Evolutionary conservation across 768 basidiomycete species (phyloP), one percentile per base, ranked within the genome.

Genomic region (Floccularia luteovirens): DNA sequence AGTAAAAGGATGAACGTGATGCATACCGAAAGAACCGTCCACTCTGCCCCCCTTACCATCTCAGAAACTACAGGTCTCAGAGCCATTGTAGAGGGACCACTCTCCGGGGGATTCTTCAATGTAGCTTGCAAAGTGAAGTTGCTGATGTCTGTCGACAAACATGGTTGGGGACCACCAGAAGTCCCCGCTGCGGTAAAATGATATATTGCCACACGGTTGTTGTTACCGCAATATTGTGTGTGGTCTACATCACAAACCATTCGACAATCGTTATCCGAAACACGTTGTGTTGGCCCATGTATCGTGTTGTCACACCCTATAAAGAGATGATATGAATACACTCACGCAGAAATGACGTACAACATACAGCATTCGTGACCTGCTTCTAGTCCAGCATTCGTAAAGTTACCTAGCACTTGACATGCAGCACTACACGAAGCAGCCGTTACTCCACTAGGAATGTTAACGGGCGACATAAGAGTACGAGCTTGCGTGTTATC

Each of bases 391-490:
- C 74, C 74, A 0, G 72, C 71, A 25, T 59, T 50, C 4, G 53
- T 24, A 49, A 66, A 72, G 13, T 55, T 57, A 16, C 58, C 59
- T 5, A 66, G 59, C 22, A 61, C 61, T 32, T 64, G 56, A 45
- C 74, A 75, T 1, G 70, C 69, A 12, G 66, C 51, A 2, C 66
- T 70, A 47, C 74, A 77, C 1, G 67, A 68, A 49, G 69, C 69
- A 10, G 68, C 63, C 3, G 70, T 71, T 17, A 73, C 69, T 4
- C 66, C 64, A 5, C 60, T 58, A 1, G 69, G 65, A 24, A 75
- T 62, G 21, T 64, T 63, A 28, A 67, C 56, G 1, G 61, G 59
- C 7, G 48, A 50, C 13, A 45, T 47, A 2, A 70, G 51, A 0
- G 63, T 66, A 32, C 69, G 59, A 5, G 57, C 55, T 13, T 42